A percentile compares a stretch with the other conserved stretches of the same genome.
phyloP scores from a whole-genome alignment of 169 alveolate species.

The Perkinsus olseni region DNA sequence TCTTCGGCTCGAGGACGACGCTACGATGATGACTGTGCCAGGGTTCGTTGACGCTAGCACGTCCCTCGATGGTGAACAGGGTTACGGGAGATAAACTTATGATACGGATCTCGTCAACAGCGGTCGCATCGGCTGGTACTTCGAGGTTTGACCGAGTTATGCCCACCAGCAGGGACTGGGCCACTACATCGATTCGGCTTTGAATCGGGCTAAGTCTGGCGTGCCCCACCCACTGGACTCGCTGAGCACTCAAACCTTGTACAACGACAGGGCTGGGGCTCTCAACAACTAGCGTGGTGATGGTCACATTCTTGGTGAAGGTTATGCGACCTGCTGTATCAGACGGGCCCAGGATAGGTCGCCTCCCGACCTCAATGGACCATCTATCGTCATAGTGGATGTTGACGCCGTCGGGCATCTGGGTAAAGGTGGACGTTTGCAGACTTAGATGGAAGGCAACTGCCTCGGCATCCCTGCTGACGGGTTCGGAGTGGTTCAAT shows the following conservation, averaged over 20 bases:
- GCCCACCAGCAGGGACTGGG: not conserved
- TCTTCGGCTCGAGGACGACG: not conserved
- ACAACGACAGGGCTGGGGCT: not conserved
- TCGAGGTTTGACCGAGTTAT: not conserved
- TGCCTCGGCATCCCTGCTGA: not conserved
- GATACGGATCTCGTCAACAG: not conserved
- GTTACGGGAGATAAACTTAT: not conserved
- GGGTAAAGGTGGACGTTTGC: not conserved
- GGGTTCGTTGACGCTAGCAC: not conserved
- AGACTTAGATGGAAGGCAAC: not conserved
- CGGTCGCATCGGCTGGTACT: not conserved
- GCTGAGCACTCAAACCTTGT: not conserved
- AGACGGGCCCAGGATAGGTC: not conserved
- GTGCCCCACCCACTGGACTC: not conserved
- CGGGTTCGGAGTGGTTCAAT: not conserved
- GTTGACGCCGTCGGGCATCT: not conserved
- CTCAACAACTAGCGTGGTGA: not conserved
- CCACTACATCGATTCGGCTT: not conserved
- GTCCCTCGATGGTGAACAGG: not conserved
- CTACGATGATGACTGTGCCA: not conserved
- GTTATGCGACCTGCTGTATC: not conserved
- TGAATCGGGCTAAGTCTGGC: not conserved
- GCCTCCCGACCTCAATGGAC: not conserved
- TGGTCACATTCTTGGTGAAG: not conserved
- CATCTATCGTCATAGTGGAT: not conserved